A percentile compares a stretch with the other conserved stretches of the same genome.
Conservation (phyloP, 2,329 filamentous ascomycete genomes). For the Mycogone perniciosa region DNA sequence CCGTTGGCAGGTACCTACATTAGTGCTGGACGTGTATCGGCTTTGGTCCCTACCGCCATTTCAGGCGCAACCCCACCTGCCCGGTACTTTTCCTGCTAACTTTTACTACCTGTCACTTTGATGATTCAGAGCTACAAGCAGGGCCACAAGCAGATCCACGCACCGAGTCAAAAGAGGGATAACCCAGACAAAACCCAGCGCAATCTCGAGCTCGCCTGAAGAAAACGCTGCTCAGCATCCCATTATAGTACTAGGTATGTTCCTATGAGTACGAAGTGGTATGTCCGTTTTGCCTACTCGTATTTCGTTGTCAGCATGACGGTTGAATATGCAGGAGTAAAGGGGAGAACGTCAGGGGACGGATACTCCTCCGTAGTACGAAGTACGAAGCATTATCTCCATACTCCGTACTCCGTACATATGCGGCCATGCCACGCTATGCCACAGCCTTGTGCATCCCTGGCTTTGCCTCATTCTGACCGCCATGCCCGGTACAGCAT, state of each 20-base stretch:
- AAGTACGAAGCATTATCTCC: background rate
- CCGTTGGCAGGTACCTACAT: background rate
- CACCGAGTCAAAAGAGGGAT: conserved; percentile 3
- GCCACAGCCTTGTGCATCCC: background rate
- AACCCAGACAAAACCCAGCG: conserved; percentile 1
- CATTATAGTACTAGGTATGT: no score
- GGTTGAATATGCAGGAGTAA: no score
- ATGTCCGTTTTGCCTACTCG: no score
- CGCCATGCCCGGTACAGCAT: background rate
- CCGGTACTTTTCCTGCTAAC: background rate
- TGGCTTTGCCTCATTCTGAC: background rate
- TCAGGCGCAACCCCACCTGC: background rate
- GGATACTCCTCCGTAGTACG: background rate
- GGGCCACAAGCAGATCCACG: background rate
- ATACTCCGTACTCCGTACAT: background rate
- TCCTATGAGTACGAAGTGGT: no score
- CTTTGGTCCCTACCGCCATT: conserved; percentile 1
- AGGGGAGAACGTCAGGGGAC: background rate
- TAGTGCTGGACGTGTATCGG: background rate
- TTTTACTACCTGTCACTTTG: conserved; percentile 4
- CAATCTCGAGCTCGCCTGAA: background rate
- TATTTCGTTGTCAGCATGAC: no score
- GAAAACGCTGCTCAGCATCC: background rate
- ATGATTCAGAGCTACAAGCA: no score
- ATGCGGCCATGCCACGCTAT: background rate